Percentiles rank a stretch among this genome's conserved stretches.
phyloP scores from a whole-genome alignment of 805 yeast species.

The Isabelozyma gotoi region DNA sequence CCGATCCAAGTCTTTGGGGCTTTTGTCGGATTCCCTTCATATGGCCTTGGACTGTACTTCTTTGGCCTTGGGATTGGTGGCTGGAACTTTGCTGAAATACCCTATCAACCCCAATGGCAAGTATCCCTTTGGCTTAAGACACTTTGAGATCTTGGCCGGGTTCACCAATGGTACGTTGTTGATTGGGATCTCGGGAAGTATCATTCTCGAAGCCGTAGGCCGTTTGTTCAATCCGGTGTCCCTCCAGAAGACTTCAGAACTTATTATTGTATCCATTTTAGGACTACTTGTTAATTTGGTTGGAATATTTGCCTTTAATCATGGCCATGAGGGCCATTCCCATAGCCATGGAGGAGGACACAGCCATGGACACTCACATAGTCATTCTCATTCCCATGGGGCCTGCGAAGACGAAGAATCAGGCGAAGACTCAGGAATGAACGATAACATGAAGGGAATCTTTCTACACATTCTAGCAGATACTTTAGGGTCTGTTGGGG shows the following conservation, averaged over 20 bases:
- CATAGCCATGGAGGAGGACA: slow-evolving; percentile 47
- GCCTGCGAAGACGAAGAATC: no score
- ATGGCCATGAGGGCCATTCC: slow-evolving; percentile 58
- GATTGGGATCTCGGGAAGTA: slow-evolving; percentile 86
- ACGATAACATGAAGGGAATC: slow-evolving; percentile 87
- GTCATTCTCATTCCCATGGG: slow-evolving; percentile 18
- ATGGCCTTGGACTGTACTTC: slow-evolving; percentile 97
- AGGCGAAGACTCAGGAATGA: slow-evolving; percentile 19
- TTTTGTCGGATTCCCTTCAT: slow-evolving; percentile 90
- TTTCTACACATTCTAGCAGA: slow-evolving; percentile 94
- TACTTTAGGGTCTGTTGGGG: slow-evolving; percentile 95
- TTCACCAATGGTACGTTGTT: slow-evolving; percentile 90
- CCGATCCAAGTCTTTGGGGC: slow-evolving; percentile 87
- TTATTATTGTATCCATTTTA: slow-evolving; percentile 76
- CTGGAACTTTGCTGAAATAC: slow-evolving; percentile 56
- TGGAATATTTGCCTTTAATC: slow-evolving; percentile 93
- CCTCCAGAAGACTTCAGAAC: slow-evolving; percentile 77
- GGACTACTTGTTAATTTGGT: slow-evolving; percentile 88
- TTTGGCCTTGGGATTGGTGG: slow-evolving; percentile 82
- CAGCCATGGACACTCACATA: slow-evolving; percentile 39
- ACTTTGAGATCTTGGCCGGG: slow-evolving; percentile 91
- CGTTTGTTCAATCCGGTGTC: slow-evolving; percentile 76
- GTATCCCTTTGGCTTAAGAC: slow-evolving; percentile 82
- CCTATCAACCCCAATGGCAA: slow-evolving; percentile 53
- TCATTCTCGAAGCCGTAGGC: slow-evolving; percentile 81